Evolutionary conservation across 1,284 basidiomycete species (phyloP).

Genomic region (Rhodotorula sp.): DNA sequence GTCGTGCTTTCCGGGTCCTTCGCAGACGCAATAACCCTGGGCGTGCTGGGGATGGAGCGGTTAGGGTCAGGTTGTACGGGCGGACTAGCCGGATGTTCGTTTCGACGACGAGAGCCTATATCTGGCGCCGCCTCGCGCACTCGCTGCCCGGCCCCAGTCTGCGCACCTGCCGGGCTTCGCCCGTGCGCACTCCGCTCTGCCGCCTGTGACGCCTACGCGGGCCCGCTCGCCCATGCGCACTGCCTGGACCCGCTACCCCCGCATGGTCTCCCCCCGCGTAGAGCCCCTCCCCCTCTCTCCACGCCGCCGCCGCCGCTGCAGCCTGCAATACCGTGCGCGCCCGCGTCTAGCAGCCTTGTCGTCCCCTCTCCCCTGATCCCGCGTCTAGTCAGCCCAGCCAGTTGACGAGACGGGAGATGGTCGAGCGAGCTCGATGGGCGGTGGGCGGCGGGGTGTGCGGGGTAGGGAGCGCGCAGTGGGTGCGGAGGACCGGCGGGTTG

Average conservation of each 20-base stretch:
- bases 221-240: background rate
- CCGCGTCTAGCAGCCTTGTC: background rate
- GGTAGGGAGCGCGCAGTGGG: background rate
- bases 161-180: background rate
- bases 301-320: background rate
- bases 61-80: background rate
- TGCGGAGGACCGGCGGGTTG: no score
- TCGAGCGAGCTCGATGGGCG: background rate
- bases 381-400: background rate
- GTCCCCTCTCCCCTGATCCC: background rate
- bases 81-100: background rate
- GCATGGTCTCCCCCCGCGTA: background rate
- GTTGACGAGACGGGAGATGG: background rate
- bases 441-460: background rate
- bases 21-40: background rate
- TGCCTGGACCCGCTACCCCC: background rate
- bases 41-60: background rate
- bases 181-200: background rate
- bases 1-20: background rate
- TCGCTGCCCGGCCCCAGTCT: background rate
- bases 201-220: background rate
- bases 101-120: background rate
- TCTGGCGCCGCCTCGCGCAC: background rate
- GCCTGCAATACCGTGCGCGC: background rate
- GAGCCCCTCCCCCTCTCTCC: background rate